These are phyloP conservation scores for Dactylonectria macrodidyma DNA, from an alignment of 2,329 filamentous ascomycete genomes.

Conservation along the genomic window DNA sequence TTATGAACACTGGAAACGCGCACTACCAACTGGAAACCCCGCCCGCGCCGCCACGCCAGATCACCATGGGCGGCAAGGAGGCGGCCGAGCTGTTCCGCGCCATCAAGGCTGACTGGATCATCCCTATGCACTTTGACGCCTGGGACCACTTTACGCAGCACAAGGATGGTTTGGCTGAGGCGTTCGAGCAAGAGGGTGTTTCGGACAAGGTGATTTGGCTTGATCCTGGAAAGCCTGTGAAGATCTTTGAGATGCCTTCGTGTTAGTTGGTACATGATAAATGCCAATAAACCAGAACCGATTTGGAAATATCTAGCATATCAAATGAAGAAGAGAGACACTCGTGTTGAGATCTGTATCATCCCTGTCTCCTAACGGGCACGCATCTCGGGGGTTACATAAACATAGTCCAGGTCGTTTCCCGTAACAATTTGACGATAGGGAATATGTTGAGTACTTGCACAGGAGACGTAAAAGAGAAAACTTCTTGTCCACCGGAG, in stretches of 20 bases:
- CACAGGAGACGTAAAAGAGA: too few relatives aligned
- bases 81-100: not conserved
- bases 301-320: not conserved
- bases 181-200: not conserved
- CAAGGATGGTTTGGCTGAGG: conserved; percentile 1
- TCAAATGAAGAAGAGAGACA: not conserved
- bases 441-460: too few relatives aligned
- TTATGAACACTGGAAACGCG: conserved; percentile 60
- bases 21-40: not conserved
- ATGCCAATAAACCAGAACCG: not conserved
- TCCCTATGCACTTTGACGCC: conserved; percentile 2
- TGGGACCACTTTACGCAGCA: conserved; percentile 2
- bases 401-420: conserved; percentile 2
- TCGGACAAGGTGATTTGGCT: not conserved
- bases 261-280: not conserved
- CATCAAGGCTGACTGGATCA: conserved; percentile 1
- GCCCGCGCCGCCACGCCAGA: conserved; percentile 1
- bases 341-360: not conserved
- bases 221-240: not conserved
- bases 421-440: not conserved
- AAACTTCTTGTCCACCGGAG: conserved; percentile 63
- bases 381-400: conserved; percentile 1
- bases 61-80: not conserved
- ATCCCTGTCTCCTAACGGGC: too few relatives aligned
- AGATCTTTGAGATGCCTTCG: conserved; percentile 2